Conservation (phyloP, 1,139 yeast species). For the Schizosaccharomyces versatilis region DNA sequence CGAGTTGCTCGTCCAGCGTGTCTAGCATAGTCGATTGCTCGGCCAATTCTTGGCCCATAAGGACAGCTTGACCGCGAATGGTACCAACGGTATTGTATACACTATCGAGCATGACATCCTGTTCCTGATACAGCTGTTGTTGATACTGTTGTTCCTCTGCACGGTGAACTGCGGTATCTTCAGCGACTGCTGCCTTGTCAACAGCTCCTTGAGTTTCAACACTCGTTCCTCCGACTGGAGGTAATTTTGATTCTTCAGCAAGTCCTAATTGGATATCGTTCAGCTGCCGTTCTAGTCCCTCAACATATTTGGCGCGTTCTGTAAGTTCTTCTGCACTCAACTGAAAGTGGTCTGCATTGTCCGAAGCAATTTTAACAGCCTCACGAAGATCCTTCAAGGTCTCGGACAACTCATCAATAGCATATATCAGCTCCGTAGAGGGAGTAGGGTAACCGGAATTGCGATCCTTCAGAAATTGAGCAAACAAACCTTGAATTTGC, state of each 20-base stretch:
- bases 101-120: slow-evolving; percentile 1
- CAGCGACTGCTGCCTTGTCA: neutral
- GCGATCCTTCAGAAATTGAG: neutral
- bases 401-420: slow-evolving; percentile 1
- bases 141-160: neutral
- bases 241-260: neutral
- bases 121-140: slow-evolving; percentile 1
- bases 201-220: neutral
- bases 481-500: neutral
- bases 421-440: neutral
- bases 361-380: neutral
- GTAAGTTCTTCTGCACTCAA: neutral
- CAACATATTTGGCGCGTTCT: neutral
- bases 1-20: neutral
- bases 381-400: neutral
- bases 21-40: neutral
- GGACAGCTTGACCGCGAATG: neutral
- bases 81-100: neutral
- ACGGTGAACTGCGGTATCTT: neutral
- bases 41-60: slow-evolving; percentile 2
- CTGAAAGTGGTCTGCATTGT: neutral
- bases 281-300: neutral
- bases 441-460: neutral
- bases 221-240: neutral
- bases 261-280: neutral